Base-by-base conservation (phyloP, 257 asterid genomes). In the Scutellaria galericulata region DNA sequence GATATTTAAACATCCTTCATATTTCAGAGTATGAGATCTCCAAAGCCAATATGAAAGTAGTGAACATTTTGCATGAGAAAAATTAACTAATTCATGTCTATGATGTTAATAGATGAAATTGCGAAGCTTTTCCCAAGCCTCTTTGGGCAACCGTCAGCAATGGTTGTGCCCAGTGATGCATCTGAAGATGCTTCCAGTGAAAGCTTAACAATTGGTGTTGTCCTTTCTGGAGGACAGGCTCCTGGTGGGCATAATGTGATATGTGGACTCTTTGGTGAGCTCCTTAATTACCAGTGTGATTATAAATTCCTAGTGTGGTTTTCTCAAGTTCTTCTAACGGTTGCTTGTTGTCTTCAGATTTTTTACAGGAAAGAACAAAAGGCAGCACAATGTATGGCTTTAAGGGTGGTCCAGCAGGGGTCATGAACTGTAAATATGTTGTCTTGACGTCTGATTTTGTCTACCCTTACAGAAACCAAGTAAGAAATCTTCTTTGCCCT, bases 201-300 rank as follows among this genome's bases (percentile, higher is more conserved):
- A 50, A 71, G 70, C 78, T 82, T 87, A 81, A 90, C 83, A 80
- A 81, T 90, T 41, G 96, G 95, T 1, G 90, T 90, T 24, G 95
- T 90, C 50, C 81, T 90, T 59, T 90, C 96, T 14, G 96, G 96
- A 77, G 96, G 96, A 50, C 96, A 88, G 75, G 96, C 96, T 61
- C 96, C 96, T 22, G 96, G 96, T 60, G 96, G 96, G n/a, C 96
- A 88, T 74, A 90, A 90, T 84, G 96, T 90, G 51, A 90, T 90
- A 22, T 83, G 86, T 22, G 96, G 95, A 76, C 86, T 90, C 40
- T 88, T 86, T 59, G 96, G 95, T 88, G 77, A 70, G 78, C 7
- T 15, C 41, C 44, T 57, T 58, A n/a, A 9, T 51, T 67, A 59
- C 22, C 42, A 15, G 27, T 8, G 24, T 15, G 20, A 11, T 68